phyloP scores from a whole-genome alignment of 1,284 basidiomycete genomes.

The Ganoderma meredithae region DNA sequence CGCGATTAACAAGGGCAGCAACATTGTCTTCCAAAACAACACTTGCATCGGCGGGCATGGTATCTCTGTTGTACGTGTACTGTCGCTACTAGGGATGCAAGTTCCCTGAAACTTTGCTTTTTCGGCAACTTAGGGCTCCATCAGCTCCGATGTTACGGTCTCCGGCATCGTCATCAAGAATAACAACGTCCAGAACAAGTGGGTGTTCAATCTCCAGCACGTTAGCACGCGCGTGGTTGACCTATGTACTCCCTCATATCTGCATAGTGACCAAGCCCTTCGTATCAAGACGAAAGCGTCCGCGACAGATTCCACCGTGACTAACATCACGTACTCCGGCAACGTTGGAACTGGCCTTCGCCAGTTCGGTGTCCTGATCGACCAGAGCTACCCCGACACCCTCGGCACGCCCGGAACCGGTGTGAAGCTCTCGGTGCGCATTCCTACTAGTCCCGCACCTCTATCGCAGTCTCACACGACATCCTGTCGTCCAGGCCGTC shows the following conservation, averaged over 20 bases:
- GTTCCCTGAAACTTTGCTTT: not conserved
- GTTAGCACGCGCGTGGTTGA: not conserved
- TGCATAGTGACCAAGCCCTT: conserved; percentile 46
- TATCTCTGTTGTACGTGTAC: conserved; percentile 52
- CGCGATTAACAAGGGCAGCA: conserved; percentile 63
- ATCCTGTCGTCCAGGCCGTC: conserved; percentile 34
- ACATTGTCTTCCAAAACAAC: conserved; percentile 61
- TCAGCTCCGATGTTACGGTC: conserved; percentile 54
- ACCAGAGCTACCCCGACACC: conserved; percentile 49
- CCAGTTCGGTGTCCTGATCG: conserved; percentile 48
- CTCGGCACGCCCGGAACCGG: conserved; percentile 48
- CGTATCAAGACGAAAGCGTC: conserved; percentile 50
- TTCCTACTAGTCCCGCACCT: not conserved
- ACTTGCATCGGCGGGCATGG: conserved; percentile 66
- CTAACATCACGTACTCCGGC: conserved; percentile 47
- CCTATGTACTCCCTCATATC: not conserved
- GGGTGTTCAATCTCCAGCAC: not conserved
- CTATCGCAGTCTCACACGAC: not conserved
- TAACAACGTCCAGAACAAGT: conserved; percentile 51
- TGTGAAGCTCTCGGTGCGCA: conserved; percentile 39
- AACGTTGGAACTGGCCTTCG: conserved; percentile 39
- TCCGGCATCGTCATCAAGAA: conserved; percentile 52
- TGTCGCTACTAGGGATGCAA: no score
- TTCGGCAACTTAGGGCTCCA: conserved; percentile 50
- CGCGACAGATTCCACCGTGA: conserved; percentile 45